Evolutionary conservation across 2,329 filamentous ascomycete species (phyloP).

Genomic region (Colletotrichum nymphaeae): DNA sequence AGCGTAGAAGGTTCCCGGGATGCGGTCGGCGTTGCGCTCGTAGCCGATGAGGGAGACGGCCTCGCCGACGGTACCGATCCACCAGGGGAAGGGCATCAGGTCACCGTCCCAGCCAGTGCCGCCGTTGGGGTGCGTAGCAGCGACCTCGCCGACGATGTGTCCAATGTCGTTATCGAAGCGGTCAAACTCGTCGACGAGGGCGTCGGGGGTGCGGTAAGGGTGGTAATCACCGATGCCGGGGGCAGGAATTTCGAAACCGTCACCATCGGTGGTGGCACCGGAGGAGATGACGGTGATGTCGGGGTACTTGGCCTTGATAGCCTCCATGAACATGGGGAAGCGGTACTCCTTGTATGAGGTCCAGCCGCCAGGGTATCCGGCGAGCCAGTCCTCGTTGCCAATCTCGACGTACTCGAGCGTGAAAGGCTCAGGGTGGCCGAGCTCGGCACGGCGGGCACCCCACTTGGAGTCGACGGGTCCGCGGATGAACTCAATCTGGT

Average conservation of each 20-base stretch:
- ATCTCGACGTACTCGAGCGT: constrained; percentile 71
- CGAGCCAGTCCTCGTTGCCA: constrained; percentile 76
- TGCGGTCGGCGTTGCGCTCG: constrained; percentile 72
- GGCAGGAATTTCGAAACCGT: constrained; percentile 55
- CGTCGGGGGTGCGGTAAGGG: constrained; percentile 62
- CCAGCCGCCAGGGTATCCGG: constrained; percentile 57
- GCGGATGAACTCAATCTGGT: constrained; percentile 73
- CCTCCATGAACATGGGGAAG: constrained; percentile 69
- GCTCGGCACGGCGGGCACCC: constrained; percentile 66
- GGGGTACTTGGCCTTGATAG: constrained; percentile 66
- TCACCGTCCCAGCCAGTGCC: constrained; percentile 58
- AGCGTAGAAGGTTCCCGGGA: constrained; percentile 65
- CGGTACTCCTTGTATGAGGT: constrained; percentile 65
- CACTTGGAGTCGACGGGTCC: constrained; percentile 65
- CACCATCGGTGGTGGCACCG: constrained; percentile 57
- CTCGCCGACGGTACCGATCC: constrained; percentile 72
- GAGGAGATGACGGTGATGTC: constrained; percentile 68
- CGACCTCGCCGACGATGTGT: constrained; percentile 62
- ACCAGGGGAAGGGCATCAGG: constrained; percentile 62
- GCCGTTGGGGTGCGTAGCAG: constrained; percentile 63
- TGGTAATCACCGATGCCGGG: constrained; percentile 62
- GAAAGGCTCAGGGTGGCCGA: constrained; percentile 73
- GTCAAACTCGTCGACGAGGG: constrained; percentile 60
- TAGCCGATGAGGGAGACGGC: constrained; percentile 73
- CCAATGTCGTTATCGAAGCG: constrained; percentile 62